These are phyloP conservation scores for Pyronema domesticum DNA, from an alignment of 495 filamentous ascomycete species.

Conservation along the genomic window DNA sequence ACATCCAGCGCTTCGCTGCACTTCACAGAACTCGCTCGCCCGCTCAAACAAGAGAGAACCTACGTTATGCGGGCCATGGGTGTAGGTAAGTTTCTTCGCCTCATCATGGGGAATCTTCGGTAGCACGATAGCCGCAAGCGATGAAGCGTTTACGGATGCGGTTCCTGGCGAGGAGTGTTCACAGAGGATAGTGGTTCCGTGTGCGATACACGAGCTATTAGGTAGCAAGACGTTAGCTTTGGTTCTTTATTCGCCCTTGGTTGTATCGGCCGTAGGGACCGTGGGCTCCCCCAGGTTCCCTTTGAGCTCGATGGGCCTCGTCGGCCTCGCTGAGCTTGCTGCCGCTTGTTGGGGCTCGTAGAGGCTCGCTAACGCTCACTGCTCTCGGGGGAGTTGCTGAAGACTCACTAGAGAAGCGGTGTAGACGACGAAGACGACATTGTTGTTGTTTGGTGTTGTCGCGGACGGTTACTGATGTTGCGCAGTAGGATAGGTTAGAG, in stretches of 20 bases:
- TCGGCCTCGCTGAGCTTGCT: background rate
- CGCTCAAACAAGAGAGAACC: background rate
- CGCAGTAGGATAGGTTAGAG: background rate
- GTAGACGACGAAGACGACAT: conserved; percentile 3
- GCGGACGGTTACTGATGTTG: background rate
- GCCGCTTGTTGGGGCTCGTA: background rate
- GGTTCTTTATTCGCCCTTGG: background rate
- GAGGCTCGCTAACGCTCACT: background rate
- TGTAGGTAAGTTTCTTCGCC: conserved; percentile 84
- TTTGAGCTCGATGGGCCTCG: background rate
- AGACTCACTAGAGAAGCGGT: conserved; percentile 4
- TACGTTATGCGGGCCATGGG: conserved; percentile 61
- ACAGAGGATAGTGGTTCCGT: conserved; percentile 75
- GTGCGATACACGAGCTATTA: conserved; percentile 69
- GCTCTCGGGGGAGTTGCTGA: background rate
- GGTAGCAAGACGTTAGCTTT: conserved; percentile 13
- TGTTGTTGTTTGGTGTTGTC: background rate
- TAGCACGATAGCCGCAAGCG: conserved; percentile 80
- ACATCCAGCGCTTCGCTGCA: no score
- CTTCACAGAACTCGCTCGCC: no score
- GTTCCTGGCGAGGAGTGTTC: conserved; percentile 67
- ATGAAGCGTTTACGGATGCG: conserved; percentile 57
- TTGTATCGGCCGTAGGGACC: background rate
- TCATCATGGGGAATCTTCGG: conserved; percentile 74
- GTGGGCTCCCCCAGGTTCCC: background rate